These are phyloP conservation scores for Pseudonitzschia multistriata DNA, from an alignment of 108 stramenopile species.

Conservation along the genomic window DNA sequence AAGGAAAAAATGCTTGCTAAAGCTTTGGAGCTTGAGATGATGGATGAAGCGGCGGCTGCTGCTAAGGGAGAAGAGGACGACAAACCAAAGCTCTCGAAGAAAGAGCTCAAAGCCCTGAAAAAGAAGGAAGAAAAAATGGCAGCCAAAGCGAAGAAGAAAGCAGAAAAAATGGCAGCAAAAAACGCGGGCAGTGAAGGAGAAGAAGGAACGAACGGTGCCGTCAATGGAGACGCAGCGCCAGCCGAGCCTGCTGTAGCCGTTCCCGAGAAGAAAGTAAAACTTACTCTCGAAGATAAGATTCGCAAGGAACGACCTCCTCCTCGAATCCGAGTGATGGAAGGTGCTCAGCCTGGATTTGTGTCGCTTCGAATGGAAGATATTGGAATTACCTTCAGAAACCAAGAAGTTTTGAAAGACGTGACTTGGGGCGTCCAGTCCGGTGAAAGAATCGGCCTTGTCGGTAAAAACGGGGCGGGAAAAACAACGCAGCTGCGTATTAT, in stretches of 20 bases:
- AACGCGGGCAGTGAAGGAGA: neutral
- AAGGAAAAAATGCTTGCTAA: constrained; percentile 47
- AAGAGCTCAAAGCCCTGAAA: constrained; percentile 42
- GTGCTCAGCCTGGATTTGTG: constrained; percentile 82
- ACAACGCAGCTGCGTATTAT: constrained; percentile 93
- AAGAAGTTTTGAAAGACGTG: constrained; percentile 90
- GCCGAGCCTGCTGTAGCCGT: constrained; percentile 4
- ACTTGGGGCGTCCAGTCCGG: constrained; percentile 96
- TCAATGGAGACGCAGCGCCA: constrained; percentile 14
- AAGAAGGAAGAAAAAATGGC: constrained; percentile 61
- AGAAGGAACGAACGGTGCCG: neutral
- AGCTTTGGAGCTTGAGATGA: constrained; percentile 28
- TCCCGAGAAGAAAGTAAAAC: neutral
- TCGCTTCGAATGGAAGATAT: constrained; percentile 88
- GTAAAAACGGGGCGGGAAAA: constrained; percentile 57
- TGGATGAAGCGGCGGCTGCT: constrained; percentile 15
- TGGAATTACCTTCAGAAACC: constrained; percentile 90
- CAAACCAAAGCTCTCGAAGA: constrained; percentile 43
- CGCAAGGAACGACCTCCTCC: constrained; percentile 91
- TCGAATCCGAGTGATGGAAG: constrained; percentile 88
- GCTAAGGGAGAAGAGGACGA: constrained; percentile 12
- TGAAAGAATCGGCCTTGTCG: constrained; percentile 83
- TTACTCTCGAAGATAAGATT: constrained; percentile 90
- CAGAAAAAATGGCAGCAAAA: constrained; percentile 19
- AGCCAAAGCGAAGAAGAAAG: constrained; percentile 36